These are phyloP conservation scores for Kwoniella shivajii DNA, from an alignment of 1,284 basidiomycete species.

Conservation along the genomic window DNA sequence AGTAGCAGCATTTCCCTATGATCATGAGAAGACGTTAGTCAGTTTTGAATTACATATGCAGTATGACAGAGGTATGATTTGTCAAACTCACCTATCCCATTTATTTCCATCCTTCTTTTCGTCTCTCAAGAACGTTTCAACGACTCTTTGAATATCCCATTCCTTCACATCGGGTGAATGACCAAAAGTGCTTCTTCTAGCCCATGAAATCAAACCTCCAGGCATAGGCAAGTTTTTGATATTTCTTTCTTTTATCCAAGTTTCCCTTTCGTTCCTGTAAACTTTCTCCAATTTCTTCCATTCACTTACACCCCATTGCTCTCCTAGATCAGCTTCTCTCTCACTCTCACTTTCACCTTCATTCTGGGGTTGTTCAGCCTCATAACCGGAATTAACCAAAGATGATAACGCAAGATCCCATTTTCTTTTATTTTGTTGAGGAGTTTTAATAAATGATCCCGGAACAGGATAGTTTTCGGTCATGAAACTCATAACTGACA, in stretches of 20 bases:
- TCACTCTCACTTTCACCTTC: neutral
- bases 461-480: constrained; percentile 25
- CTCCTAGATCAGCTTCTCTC: neutral
- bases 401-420: too few relatives aligned
- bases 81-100: constrained; percentile 34
- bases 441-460: constrained; percentile 22
- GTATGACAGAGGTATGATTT: neutral
- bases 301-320: constrained; percentile 38
- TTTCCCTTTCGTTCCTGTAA: constrained; percentile 31
- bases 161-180: constrained; percentile 57
- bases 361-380: neutral
- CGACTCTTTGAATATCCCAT: constrained; percentile 70
- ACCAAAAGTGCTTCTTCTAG: constrained; percentile 22
- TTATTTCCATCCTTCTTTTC: constrained; percentile 60
- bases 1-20: constrained; percentile 29
- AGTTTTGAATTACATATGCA: neutral
- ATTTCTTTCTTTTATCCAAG: constrained; percentile 35
- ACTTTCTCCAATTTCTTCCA: constrained; percentile 46
- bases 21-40: neutral
- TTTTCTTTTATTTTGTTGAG: constrained; percentile 10
- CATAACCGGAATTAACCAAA: neutral
- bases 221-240: constrained; percentile 30
- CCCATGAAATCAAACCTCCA: constrained; percentile 28
- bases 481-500: constrained; percentile 20
- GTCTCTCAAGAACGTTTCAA: constrained; percentile 70